Evolutionary conservation across 139 green algal species (phyloP), one percentile per base, ranked within the genome.

Genomic region (Volvox reticuliferus): DNA sequence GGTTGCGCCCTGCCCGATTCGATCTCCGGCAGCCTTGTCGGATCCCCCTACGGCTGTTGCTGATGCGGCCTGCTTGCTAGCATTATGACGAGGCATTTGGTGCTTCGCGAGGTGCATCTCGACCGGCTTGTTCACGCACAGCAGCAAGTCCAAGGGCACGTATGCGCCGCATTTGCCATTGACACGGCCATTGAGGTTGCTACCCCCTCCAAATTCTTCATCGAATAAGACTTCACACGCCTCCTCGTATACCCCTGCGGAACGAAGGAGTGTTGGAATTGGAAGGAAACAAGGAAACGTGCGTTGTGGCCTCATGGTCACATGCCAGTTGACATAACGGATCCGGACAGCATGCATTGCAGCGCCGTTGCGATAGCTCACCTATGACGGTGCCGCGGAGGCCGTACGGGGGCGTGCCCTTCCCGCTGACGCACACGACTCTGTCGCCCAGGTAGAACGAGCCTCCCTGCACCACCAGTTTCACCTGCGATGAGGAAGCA

Each of bases 391-490:
- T 95, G 55, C 97, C 97, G 12, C 93, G 92, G 2, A 89, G 63
- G n/a, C 97, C 97, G 92, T 99, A 98, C 0, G 95, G 81, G 3
- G 97, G 97, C 0, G 86, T 67, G 20, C 94, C 96, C 21, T 88
- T 91, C 30, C 90, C 93, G 30, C 89, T 88, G 80, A 97, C 82
- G 50, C 90, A 94, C 14, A 94, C 95, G 24, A 98, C 95, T 0
- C 97, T 91, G 89, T 99, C 97, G 24, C 97, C 97, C 73, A 99
- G 93, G 85, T 97, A 94, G 88, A 99, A 97, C 0, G 71, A 55
- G 12, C 97, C 97, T 22, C 97, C 97, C 44, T 96, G 93, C 26
- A 97, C 86, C 30, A 86, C 89, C 30, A 88, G 63, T 75, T 93
- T 90, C 76, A 95, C 76, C 85, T 79, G 26, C 82, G 79, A 50